Evolutionary conservation across 768 basidiomycete species (phyloP), one percentile per base, ranked within the genome.

Genomic region (Termitomyces sp.): DNA sequence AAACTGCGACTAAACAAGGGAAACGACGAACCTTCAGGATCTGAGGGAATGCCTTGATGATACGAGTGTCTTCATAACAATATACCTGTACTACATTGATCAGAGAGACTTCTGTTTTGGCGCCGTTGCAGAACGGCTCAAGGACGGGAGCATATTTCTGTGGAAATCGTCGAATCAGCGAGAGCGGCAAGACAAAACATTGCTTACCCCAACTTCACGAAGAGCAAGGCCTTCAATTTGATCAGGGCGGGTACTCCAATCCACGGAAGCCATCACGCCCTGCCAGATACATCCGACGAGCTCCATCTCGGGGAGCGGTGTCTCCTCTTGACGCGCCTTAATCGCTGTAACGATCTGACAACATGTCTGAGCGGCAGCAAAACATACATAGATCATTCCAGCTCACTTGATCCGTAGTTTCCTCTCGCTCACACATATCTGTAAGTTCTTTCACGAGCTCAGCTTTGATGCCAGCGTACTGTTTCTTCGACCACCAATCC

Each of bases 61-160:
- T 84, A 60, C 92, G 91, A 31, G 94, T 96, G 70, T 98, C 94
- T 77, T 96, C 94, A 74, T 98, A 97, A 74, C 93, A 96, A 78
- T 96, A 92, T 65, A 93, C 83, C 78, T 99, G 96, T 6, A 96
- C 93, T 56, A 89, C 85, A 73, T 98, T 98, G 76, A 99, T 94
- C 58, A 99, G 84, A 37, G 91, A 87, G 42, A 99, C 92, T 76
- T 99, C 87, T 25, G 92, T 91, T 76, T 96, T 96, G 20, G 94
- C 85, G 57, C 87, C 86, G 62, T 86, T 83, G 70, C 89, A 93
- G 81, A 99, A 99, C 37, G 92, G 86, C 75, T 95, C 93, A 56
- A 99, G 80, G 60, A 98, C 85, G 14, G 90, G 84, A 10, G 91
- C 82, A 71, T 87, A 89, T 83, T 86, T 88, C 94, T 97, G 70